Evolutionary conservation across 306 rosid genomes (phyloP).

Genomic region (Acacia acuminata): DNA sequence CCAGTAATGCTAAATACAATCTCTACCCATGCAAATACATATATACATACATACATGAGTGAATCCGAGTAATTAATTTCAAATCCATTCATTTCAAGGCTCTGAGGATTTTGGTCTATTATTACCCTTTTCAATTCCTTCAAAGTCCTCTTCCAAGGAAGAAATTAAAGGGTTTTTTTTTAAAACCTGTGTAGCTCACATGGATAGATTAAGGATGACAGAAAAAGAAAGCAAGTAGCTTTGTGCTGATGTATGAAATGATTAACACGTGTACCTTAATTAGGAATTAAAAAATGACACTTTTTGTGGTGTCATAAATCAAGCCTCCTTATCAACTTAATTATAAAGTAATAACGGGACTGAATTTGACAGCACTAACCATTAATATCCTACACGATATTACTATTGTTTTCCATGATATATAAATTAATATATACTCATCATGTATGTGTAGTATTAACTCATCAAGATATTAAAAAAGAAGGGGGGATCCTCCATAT

Average conservation of each 20-base stretch:
- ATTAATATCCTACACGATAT: neutral
- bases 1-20: neutral
- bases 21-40: neutral
- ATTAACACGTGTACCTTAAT: neutral
- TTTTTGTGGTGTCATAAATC: neutral
- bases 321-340: neutral
- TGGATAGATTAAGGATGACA: neutral
- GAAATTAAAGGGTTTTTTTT: no score
- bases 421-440: neutral
- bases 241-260: neutral
- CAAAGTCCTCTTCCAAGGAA: neutral
- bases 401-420: neutral
- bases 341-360: neutral
- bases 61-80: neutral
- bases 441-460: neutral
- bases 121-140: neutral
- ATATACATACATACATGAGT: neutral
- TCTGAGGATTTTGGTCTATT: neutral
- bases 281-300: neutral
- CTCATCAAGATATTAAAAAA: neutral
- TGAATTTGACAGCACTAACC: conserved; percentile 8
- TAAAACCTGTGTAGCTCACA: neutral
- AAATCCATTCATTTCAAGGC: neutral
- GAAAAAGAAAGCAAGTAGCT: neutral
- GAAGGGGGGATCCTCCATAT: neutral